A percentile compares a stretch with the other conserved stretches of the same genome.
phyloP scores from a whole-genome alignment of 345 rosid species.

The Gossypium turneri region DNA sequence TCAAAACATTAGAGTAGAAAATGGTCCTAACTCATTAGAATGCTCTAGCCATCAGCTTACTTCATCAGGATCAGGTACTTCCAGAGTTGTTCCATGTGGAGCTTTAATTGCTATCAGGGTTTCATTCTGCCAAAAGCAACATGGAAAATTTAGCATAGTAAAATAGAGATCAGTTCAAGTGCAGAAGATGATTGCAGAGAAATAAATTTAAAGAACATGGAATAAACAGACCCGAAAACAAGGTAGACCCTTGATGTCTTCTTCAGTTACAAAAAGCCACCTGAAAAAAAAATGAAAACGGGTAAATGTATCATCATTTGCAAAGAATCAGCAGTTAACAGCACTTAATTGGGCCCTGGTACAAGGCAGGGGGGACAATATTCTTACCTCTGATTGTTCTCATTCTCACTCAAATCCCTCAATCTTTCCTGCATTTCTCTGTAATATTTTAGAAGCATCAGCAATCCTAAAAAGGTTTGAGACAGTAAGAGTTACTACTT shows the following conservation, averaged over 20 bases:
- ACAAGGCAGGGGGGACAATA: slow-evolving; percentile 14
- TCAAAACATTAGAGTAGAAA: slow-evolving; percentile 20
- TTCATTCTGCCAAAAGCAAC: slow-evolving; percentile 59
- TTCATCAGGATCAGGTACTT: slow-evolving; percentile 94
- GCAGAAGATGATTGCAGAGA: slow-evolving; percentile 1
- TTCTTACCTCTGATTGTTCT: slow-evolving; percentile 64
- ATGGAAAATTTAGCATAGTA: slow-evolving; percentile 19
- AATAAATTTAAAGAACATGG: slow-evolving; percentile 7
- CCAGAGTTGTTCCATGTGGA: slow-evolving; percentile 96
- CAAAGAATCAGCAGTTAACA: not conserved
- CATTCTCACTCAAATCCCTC: slow-evolving; percentile 74
- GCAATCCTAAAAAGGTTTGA: slow-evolving; percentile 25
- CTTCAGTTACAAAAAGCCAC: slow-evolving; percentile 91
- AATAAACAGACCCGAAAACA: slow-evolving; percentile 58
- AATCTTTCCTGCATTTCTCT: slow-evolving; percentile 79
- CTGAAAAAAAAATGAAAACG: slow-evolving; percentile 37
- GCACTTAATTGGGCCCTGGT: not conserved
- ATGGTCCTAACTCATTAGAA: slow-evolving; percentile 4
- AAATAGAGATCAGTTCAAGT: slow-evolving; percentile 14
- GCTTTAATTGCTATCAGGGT: slow-evolving; percentile 96
- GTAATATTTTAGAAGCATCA: slow-evolving; percentile 37
- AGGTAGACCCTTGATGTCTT: slow-evolving; percentile 76
- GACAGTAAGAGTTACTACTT: slow-evolving; percentile 16
- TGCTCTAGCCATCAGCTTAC: slow-evolving; percentile 40
- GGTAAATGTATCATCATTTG: slow-evolving; percentile 13